Evolutionary conservation across 2,329 filamentous ascomycete species (phyloP), one percentile per base, ranked within the genome.

Genomic region (Dothideomycetes sp.): DNA sequence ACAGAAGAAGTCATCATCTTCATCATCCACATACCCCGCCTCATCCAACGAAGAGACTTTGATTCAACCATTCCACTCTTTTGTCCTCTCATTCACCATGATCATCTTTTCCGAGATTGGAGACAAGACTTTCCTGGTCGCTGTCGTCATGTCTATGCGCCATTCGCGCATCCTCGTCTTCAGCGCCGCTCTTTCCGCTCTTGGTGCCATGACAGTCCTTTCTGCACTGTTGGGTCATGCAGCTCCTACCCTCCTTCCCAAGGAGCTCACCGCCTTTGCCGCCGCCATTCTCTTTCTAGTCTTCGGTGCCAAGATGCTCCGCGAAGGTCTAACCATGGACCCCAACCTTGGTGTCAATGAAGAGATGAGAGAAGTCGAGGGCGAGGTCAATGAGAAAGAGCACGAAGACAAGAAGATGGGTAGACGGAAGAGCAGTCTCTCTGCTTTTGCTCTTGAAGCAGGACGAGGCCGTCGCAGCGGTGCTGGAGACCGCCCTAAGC

Each of bases 61-160:
- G 31, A 86, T 88, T 44, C 81, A 79, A 46, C 84, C 85, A 14
- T 68, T 79, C 53, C 89, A 98, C 60, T 96, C 91, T 3, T 93
- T 91, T 54, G 56, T 94, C 10, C 78, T 96, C 22, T 94, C 91
- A 12, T 78, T 95, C 44, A 89, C 88, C 42, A 98, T 96, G 91
- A 98, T 98, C 53, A 69, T 96, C 46, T 82, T 96, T 52, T 95
- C 89, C 34, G 91, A 98, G 60, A 79, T 98, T 52, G 91, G 91
- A 47, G 91, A 98, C 74, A 98, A 98, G 67, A 98, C 91, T 0
- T 98, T 98, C 68, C 73, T 98, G 32, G 86, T 98, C 16, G 91
- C 91, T 5, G 89, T 88, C 5, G 75, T 98, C 14, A 98, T 98
- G 91, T 91, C 91, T 10, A 98, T 98, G 91, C 91, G 94, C 59